Evolutionary conservation across 2,329 filamentous ascomycete species (phyloP), one percentile per base, ranked within the genome.

Genomic region (Thelonectria blattea): DNA sequence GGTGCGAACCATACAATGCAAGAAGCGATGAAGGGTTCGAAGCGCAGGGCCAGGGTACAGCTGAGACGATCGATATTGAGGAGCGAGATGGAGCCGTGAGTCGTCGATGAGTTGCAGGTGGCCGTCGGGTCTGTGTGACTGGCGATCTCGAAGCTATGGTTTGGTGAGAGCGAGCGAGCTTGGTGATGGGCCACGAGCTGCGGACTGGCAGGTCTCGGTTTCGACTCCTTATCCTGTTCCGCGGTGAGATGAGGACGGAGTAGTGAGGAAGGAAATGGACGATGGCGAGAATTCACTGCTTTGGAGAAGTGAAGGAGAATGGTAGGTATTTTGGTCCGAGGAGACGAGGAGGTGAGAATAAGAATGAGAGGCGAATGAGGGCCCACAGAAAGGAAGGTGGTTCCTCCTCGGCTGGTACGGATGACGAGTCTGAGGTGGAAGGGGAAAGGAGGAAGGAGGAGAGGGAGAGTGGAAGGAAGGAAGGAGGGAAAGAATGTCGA

Each of bases 41-140:
- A 37, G 20, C 47, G 49, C 46, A 56, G 32, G 43, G 11, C 37
- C 30, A 45, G 51, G 46, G 32, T 47, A 15, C 37, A 18, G 42
- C 55, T 27, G 50, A 65, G 56, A 34, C 49, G 49, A 68, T 65
- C 47, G 50, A 70, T 69, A 65, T 59, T 70, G 59, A 48, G 14
- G 68, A 67, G 66, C 58, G 61, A 65, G 66, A 70, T 69, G 63
- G 37, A 66, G 63, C 48, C 49, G 66, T 64, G 67, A 61, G 22
- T 67, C 46, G 58, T 62, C 62, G 50, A 59, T 70, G 56, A 24
- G 41, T 37, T 37, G 47, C 42, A 6, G 24, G 9, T 48, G 53
- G 46, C 5, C 53, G 10, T 34, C 32, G 49, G 52, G 52, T 54
- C 41, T 59, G 55, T 66, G 45, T 48, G 52, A 62, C 45, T 60